Evolutionary conservation across 2,329 filamentous ascomycete genomes (phyloP).

Genomic region (Trichoderma sp.): DNA sequence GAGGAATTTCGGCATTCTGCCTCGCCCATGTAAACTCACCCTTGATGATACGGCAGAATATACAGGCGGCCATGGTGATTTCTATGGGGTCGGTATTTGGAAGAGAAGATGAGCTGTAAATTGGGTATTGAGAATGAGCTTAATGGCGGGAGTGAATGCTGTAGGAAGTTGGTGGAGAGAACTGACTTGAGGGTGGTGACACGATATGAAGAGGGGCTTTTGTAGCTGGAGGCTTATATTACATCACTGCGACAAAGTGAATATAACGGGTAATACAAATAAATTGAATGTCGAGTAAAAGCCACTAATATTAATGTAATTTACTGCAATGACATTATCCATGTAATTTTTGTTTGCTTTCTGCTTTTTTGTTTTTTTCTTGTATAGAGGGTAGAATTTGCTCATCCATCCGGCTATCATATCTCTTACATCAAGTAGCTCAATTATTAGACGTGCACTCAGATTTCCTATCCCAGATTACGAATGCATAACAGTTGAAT

Average conservation of each 20-base stretch:
- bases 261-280: background rate
- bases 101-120: background rate
- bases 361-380: background rate
- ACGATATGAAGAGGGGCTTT: conserved; percentile 1
- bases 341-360: background rate
- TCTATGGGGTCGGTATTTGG: background rate
- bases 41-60: conserved; percentile 99
- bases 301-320: background rate
- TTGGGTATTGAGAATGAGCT: background rate
- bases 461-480: background rate
- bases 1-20: background rate
- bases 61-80: conserved; percentile 54
- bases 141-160: background rate
- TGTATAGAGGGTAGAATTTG: background rate
- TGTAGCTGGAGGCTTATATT: conserved; percentile 3
- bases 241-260: background rate
- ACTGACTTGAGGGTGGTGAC: background rate
- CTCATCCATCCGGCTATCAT: background rate
- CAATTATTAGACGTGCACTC: background rate
- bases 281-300: too few species aligned
- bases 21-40: conserved; percentile 44
- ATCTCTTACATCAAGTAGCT: background rate
- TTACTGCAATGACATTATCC: background rate
- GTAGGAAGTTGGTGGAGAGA: background rate
- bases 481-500: background rate